Base-by-base conservation (phyloP, 148 eudicot genomes). In the Vaccinium corymbosum region DNA sequence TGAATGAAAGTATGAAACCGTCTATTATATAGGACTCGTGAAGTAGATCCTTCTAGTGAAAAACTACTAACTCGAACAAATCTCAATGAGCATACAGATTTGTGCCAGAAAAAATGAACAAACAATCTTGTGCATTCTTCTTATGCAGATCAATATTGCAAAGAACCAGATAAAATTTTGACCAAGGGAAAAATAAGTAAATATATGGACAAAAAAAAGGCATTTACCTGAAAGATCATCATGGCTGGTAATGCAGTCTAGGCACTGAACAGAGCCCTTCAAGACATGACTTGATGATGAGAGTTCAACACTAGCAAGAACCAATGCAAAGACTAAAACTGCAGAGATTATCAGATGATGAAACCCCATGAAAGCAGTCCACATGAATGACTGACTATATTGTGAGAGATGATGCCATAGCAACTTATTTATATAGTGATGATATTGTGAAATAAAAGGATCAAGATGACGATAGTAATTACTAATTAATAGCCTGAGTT, bases 201-300 rank as follows among this genome's bases (percentile, higher is more conserved):
- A 35, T 35, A 35, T 35, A 35, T 35, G 3, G 2, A 35, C 38
- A 35, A 35, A 35, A 35, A 1, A 35, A 35, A 35, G 38, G 38
- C 38, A 2, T 2, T 35, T 35, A 35, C 97, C 94, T 27, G 97
- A 86, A 79, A 92, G 88, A 89, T 91, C 94, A 55, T 83, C 83
- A 75, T 76, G 20, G 52, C 38, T 2, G 38, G 38, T 55, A 56
- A 49, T 68, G 64, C 97, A 94, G 90, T 94, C 97, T 10, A 88
- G 83, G 88, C 97, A 94, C 8, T 84, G 35, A 22, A 94, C 86
- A 1, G 90, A 87, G 82, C 94, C 94, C 86, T 88, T 89, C 57
- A 92, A 84, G 74, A 80, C 78, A 70, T 86, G 84, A 85, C 89
- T 81, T 3, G 86, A 25, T 22, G 85, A 82, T 35, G 38, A 35